Evolutionary conservation across 2,329 filamentous ascomycete genomes (phyloP), one percentile per base, ranked within the genome.

Genomic region (Exophiala bonariae): DNA sequence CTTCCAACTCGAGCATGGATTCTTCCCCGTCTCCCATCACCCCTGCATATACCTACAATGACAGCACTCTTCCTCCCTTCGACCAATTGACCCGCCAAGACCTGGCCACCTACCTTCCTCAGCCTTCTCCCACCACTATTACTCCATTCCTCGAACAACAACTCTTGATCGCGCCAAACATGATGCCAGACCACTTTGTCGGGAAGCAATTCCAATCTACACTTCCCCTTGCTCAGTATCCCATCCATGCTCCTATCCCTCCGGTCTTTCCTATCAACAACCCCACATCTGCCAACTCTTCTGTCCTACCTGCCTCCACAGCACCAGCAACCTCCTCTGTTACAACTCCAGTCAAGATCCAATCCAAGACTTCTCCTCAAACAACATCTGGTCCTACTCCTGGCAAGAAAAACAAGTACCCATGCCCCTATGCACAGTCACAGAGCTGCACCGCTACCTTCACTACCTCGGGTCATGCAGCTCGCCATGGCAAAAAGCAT

Each of bases 401-500:
- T 13, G 47, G 39, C 3, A 68, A 69, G 44, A 84, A 84, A 69
- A 84, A 83, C 65, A 81, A 81, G 66, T 84, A 84, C 57, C 81
- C 81, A 2, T 85, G 81, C 56, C 81, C 81, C 0, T 79, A 83
- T 61, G 78, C 81, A 2, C 75, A 77, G 56, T 73, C 77, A 41
- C 80, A 76, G 61, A 71, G 73, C 42, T 85, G 81, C 69, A 69
- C 66, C 41, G 79, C 83, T 50, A 82, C 76, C 38, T 85, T 85
- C 65, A 85, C 82, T 42, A 85, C 81, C 4, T 85, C 82, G 0
- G 81, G 81, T 41, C 81, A 85, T 59, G 81, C 81, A 5, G 81
- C 81, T n/a, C 78, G 81, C 16, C 81, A 85, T 58, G 81, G 81
- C 20, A 85, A 85, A 67, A 84, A 83, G 66, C 81, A 85, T 66